Conservation (phyloP, 179 eudicot species). For the Sideroxylon spinosum region DNA sequence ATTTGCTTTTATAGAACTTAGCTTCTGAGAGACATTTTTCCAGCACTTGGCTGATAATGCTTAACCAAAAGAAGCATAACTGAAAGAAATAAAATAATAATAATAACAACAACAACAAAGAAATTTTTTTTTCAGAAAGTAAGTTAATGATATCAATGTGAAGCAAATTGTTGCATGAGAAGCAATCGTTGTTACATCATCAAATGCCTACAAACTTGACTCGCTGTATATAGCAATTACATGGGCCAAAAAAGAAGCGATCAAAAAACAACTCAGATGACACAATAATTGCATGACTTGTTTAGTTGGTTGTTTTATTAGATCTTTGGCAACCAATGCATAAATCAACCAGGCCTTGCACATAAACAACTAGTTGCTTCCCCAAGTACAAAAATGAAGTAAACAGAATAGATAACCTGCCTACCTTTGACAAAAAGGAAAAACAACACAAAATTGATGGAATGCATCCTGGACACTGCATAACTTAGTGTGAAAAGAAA, state of each 20-base stretch:
- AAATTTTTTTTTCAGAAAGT: neutral
- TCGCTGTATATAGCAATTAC: neutral
- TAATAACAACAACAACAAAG: neutral
- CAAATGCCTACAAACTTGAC: neutral
- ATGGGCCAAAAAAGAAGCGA: neutral
- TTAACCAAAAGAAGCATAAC: neutral
- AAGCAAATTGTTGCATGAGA: neutral
- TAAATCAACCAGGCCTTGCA: neutral
- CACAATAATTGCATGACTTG: neutral
- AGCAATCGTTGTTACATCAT: neutral
- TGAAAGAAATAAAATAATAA: neutral
- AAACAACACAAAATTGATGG: slow-evolving; percentile 44
- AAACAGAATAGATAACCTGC: neutral
- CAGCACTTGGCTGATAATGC: neutral
- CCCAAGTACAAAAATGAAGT: neutral
- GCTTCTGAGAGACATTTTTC: neutral
- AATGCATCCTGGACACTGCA: slow-evolving; percentile 41
- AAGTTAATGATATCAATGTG: neutral
- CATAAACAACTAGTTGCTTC: neutral
- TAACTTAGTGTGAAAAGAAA: slow-evolving; percentile 27
- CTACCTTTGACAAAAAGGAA: slow-evolving; percentile 48
- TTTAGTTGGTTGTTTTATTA: neutral
- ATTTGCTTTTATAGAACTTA: neutral
- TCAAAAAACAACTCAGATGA: neutral
- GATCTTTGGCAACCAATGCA: neutral